phyloP scores from a whole-genome alignment of 2,329 filamentous ascomycete species.

The Zasmidium citrigriseum region DNA sequence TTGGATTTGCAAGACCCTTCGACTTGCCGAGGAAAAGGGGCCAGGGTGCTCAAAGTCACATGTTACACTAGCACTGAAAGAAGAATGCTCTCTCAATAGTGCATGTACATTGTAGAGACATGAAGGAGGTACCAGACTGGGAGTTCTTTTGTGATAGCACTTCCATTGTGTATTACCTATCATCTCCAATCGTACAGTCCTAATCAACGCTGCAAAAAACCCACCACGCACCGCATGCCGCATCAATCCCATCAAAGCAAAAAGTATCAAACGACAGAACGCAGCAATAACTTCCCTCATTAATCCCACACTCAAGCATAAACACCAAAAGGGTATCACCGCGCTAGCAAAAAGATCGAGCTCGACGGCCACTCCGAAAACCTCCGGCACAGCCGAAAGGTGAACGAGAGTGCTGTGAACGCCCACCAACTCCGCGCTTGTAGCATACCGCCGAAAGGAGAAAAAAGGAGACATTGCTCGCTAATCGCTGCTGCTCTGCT shows the following conservation, averaged over 20 bases:
- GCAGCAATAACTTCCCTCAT: too few relatives aligned
- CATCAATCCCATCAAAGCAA: neutral
- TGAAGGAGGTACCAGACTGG: too few relatives aligned
- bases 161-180: neutral
- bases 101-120: neutral
- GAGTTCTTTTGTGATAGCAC: neutral
- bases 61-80: too few relatives aligned
- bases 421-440: conserved; percentile 3
- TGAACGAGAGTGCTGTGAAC: neutral
- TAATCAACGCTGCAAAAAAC: too few relatives aligned
- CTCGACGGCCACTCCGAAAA: too few relatives aligned
- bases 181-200: neutral
- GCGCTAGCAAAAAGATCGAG: neutral
- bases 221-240: too few relatives aligned
- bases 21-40: too few relatives aligned
- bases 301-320: too few relatives aligned
- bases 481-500: too few relatives aligned
- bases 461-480: neutral
- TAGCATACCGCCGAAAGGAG: neutral
- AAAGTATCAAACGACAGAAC: neutral
- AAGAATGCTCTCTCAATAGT: too few relatives aligned
- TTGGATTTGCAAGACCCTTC: too few relatives aligned
- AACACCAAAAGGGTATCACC: conserved; percentile 5
- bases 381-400: neutral
- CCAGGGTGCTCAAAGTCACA: too few relatives aligned